Evolutionary conservation across 495 filamentous ascomycete species (phyloP).

Genomic region (Aspergillus campestris): DNA sequence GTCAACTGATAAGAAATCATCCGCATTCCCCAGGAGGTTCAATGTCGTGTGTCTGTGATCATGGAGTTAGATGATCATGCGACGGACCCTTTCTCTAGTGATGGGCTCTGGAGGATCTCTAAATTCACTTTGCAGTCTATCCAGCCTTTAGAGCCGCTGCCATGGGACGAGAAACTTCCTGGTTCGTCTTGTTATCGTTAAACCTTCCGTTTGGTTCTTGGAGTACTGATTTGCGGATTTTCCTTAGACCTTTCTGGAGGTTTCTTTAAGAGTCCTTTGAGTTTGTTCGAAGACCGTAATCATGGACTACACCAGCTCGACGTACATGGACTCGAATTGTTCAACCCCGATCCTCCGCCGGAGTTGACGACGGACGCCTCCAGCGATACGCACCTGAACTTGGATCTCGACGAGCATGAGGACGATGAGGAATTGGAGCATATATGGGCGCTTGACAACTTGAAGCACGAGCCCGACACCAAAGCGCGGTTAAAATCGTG

Average conservation of each 20-base stretch:
- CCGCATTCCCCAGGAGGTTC: not conserved
- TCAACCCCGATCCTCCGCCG: slow-evolving; percentile 6
- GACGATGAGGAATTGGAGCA: slow-evolving; percentile 30
- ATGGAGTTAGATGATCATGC: slow-evolving; percentile 41
- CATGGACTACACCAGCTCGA: slow-evolving; percentile 25
- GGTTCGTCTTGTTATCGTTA: slow-evolving; percentile 17
- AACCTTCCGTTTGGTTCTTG: not conserved
- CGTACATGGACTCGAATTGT: slow-evolving; percentile 19
- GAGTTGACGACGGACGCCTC: slow-evolving; percentile 23
- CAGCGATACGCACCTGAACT: slow-evolving; percentile 18
- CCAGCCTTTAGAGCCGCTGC: slow-evolving; percentile 29
- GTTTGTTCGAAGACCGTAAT: slow-evolving; percentile 15
- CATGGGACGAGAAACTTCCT: slow-evolving; percentile 27
- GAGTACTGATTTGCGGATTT: not conserved
- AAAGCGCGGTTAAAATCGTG: slow-evolving; percentile 53
- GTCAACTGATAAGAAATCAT: slow-evolving; percentile 9
- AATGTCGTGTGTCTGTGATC: slow-evolving; percentile 6
- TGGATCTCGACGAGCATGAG: slow-evolving; percentile 6
- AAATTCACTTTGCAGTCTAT: slow-evolving; percentile 34
- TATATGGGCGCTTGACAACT: slow-evolving; percentile 43
- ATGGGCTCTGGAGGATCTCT: slow-evolving; percentile 53
- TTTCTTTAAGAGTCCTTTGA: slow-evolving; percentile 15
- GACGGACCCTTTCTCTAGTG: slow-evolving; percentile 62
- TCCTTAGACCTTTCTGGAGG: slow-evolving; percentile 21
- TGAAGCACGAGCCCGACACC: slow-evolving; percentile 5